Evolutionary conservation across 352 stramenopile species (phyloP).

Genomic region (Phytophthora sansomeana): DNA sequence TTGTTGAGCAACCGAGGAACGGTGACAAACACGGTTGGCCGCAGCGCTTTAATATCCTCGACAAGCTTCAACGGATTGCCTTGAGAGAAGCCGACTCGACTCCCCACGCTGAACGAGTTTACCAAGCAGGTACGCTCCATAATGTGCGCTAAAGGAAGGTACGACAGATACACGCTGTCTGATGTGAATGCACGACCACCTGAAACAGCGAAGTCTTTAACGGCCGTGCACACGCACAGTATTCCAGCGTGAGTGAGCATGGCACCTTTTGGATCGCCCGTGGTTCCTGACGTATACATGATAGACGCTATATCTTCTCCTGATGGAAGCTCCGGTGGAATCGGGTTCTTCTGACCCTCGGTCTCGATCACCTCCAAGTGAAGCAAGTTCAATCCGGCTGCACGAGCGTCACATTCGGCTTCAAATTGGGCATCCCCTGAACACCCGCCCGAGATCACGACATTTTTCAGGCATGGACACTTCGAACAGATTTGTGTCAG

Average conservation of each 20-base stretch:
- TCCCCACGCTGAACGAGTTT: conserved; percentile 74
- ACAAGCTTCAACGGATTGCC: conserved; percentile 91
- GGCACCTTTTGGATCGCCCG: conserved; percentile 95
- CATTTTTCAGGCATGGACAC: conserved; percentile 58
- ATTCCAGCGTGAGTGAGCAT: conserved; percentile 93
- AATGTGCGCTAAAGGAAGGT: conserved; percentile 97
- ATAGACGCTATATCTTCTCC: conserved; percentile 91
- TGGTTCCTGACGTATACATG: conserved; percentile 97
- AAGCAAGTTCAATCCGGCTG: conserved; percentile 48
- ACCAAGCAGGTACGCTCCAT: conserved; percentile 89
- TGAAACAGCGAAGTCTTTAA: conserved; percentile 40
- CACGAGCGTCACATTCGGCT: conserved; percentile 36
- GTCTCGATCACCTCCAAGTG: conserved; percentile 50
- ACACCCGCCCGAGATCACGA: conserved; percentile 49
- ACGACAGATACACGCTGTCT: conserved; percentile 94
- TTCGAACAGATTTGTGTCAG: conserved; percentile 40
- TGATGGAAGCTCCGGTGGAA: conserved; percentile 39
- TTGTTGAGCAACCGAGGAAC: conserved; percentile 97
- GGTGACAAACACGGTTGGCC: conserved; percentile 92
- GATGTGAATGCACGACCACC: conserved; percentile 39
- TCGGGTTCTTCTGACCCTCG: conserved; percentile 43
- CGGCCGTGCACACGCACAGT: conserved; percentile 40
- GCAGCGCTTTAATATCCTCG: conserved; percentile 91
- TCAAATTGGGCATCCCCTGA: conserved; percentile 46
- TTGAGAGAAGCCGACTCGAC: conserved; percentile 94